Base-by-base conservation (phyloP, 1,139 yeast genomes). In the Geotrichum klebahnii region DNA sequence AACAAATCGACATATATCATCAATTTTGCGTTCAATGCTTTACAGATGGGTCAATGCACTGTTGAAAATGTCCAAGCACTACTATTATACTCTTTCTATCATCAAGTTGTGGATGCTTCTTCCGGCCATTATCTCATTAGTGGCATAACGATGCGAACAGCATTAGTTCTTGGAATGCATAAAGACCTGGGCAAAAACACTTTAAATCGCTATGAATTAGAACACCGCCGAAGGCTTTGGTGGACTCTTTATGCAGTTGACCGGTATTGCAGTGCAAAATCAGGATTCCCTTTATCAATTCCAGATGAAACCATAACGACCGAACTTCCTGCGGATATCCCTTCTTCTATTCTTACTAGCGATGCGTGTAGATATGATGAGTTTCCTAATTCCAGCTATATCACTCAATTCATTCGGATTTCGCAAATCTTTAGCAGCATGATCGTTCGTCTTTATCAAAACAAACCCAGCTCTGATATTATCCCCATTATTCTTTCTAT, bases 201-300 rank as follows among this genome's bases (percentile, higher is more conserved):
- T 2, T 31, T 59, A 8, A 44, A 51, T 4, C 48, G 48, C 8
- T 46, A 53, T 22, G 61, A 59, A 40, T 50, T 58, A n/a, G 96
- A 87, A 59, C 95, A 87, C 64, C 71, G 94, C 57, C 73, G 95
- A 61, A 71, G 96, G 58, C 69, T 87, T 19, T 87, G 95, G 92
- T 87, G 96, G 96, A 86, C 95, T 0, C 90, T 86, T 9, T 86
- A 85, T 66, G 85, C 85, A 86, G 83, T 83, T 62, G 96, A 87
- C 67, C 69, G 95, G 63, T 86, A 86, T 88, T 69, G 86, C 42
- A 81, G 89, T 17, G 83, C 94, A 10, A 87, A 87, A 61, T 90
- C 92, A 1, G 96, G 96, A 0, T 70, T 86, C 35, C 95, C 96
- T 0, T 67, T 85, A 40, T 81, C 90, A 50, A 76, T 86, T 57